Conservation (phyloP, 139 green algal genomes). For the Astrephomene gubernaculifera region DNA sequence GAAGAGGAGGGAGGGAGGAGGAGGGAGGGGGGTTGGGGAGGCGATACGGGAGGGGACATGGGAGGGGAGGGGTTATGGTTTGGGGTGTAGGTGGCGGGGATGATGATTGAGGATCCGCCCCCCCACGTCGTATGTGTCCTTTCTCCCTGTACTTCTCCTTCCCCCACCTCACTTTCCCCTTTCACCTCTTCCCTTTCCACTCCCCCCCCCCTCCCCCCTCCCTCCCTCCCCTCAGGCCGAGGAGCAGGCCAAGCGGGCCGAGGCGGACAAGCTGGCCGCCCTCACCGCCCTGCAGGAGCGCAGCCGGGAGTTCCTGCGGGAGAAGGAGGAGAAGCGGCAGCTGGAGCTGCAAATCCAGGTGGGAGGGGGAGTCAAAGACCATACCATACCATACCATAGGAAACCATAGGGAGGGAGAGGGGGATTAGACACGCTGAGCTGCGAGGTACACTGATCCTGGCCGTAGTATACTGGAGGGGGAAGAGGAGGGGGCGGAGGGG, state of each 20-base stretch:
- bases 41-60: neutral
- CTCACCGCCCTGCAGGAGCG: constrained; percentile 87
- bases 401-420: too few relatives aligned
- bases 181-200: neutral
- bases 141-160: too few relatives aligned
- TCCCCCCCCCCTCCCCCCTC: neutral
- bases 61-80: neutral
- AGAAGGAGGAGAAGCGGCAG: constrained; percentile 91
- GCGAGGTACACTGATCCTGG: too few relatives aligned
- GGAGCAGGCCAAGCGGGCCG: constrained; percentile 90
- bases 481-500: too few relatives aligned
- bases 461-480: too few relatives aligned
- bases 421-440: too few relatives aligned
- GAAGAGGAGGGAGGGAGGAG: constrained; percentile 27
- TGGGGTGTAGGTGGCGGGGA: neutral
- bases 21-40: neutral
- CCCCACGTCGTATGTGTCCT: too few relatives aligned
- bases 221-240: constrained; percentile 76
- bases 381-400: too few relatives aligned
- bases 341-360: constrained; percentile 91
- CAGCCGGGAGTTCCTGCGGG: constrained; percentile 87
- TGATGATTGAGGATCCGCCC: neutral
- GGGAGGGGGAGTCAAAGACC: too few relatives aligned
- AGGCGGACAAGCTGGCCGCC: constrained; percentile 96
- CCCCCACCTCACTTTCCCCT: neutral